Conservation (phyloP, 2,329 filamentous ascomycete genomes). For the Colletotrichum aenigma region DNA sequence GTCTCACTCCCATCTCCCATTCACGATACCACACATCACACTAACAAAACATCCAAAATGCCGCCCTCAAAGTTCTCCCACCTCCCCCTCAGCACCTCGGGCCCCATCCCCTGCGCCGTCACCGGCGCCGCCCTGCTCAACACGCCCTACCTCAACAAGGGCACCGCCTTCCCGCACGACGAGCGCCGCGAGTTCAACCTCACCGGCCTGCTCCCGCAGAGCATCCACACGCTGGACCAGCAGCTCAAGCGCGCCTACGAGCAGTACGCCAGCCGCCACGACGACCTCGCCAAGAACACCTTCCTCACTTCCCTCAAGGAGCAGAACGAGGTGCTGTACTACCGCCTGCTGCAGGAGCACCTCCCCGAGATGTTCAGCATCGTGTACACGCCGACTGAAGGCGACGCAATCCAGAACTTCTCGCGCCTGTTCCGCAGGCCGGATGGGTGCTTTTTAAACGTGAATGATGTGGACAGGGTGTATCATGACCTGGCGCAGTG, state of each 20-base stretch:
- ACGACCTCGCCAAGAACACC: conserved; percentile 81
- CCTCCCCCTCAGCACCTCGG: conserved; percentile 38
- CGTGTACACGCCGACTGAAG: conserved; percentile 92
- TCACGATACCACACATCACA: not conserved
- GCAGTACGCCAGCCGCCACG: conserved; percentile 69
- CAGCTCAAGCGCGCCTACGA: conserved; percentile 80
- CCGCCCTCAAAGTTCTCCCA: conserved; percentile 29
- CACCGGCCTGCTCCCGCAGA: conserved; percentile 72
- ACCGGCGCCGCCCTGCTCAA: conserved; percentile 39
- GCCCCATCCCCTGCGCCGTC: conserved; percentile 40
- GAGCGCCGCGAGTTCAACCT: conserved; percentile 75
- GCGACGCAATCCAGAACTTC: conserved; percentile 86
- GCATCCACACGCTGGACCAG: conserved; percentile 76
- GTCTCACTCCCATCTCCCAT: not conserved
- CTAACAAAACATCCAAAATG: not conserved
- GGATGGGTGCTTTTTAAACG: conserved; percentile 82
- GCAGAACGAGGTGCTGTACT: conserved; percentile 86
- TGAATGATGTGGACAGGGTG: conserved; percentile 70
- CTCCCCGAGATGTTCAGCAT: conserved; percentile 87
- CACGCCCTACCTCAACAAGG: conserved; percentile 70
- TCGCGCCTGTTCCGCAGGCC: conserved; percentile 78
- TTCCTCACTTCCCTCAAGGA: conserved; percentile 86
- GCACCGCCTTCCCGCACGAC: conserved; percentile 73
- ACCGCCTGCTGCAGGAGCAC: conserved; percentile 75
- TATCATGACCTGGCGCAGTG: conserved; percentile 71